Evolutionary conservation across 768 basidiomycete genomes (phyloP).

Genomic region (Sarcomyxa edulis): DNA sequence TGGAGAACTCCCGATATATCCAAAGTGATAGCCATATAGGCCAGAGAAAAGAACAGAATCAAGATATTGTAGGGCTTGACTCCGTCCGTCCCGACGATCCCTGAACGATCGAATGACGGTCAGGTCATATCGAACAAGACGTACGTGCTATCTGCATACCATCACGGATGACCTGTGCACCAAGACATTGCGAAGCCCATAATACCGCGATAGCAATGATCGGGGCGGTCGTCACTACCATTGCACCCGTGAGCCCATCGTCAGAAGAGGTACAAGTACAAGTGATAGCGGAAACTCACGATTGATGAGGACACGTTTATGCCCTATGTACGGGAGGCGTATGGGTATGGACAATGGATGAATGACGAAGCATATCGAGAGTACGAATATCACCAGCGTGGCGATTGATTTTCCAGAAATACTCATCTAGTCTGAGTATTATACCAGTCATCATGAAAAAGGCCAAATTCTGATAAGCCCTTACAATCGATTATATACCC

Average conservation of each 20-base stretch:
- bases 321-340: slow-evolving; percentile 13
- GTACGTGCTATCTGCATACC: too few relatives aligned
- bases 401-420: slow-evolving; percentile 38
- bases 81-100: slow-evolving; percentile 37
- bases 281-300: too few relatives aligned
- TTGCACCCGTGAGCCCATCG: too few relatives aligned
- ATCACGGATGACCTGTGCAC: slow-evolving; percentile 15
- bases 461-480: too few relatives aligned
- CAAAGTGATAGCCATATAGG: slow-evolving; percentile 89
- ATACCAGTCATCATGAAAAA: slow-evolving; percentile 4
- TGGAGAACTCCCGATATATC: slow-evolving; percentile 86
- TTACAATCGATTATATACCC: too few relatives aligned
- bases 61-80: slow-evolving; percentile 91
- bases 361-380: slow-evolving; percentile 45
- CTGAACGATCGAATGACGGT: too few relatives aligned
- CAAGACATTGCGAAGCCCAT: slow-evolving; percentile 46
- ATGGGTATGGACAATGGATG: slow-evolving; percentile 26
- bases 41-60: slow-evolving; percentile 86
- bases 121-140: too few relatives aligned
- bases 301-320: slow-evolving; percentile 23
- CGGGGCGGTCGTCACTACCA: slow-evolving; percentile 42
- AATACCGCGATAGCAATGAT: slow-evolving; percentile 42
- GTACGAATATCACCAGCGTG: slow-evolving; percentile 41
- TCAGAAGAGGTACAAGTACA: too few relatives aligned
- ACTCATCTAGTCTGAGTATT: too few relatives aligned